Evolutionary conservation across 345 rosid species (phyloP).

Genomic region (Hypericum androsaemum): DNA sequence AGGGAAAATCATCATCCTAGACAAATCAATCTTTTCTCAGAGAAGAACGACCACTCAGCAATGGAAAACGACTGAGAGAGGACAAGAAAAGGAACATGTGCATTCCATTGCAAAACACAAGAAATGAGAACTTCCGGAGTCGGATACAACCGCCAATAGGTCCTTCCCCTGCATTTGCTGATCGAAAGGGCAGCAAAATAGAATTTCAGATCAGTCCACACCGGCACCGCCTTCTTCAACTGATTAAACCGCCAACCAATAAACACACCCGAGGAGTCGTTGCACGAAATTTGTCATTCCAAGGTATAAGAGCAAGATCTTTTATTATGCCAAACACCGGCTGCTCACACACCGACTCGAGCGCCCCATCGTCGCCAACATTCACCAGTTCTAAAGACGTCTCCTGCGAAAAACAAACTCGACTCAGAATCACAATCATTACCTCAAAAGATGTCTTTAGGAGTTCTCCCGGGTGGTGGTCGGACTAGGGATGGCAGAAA

Average conservation of each 20-base stretch:
- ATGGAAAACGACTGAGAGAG: too few species aligned
- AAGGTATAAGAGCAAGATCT: conserved; percentile 72
- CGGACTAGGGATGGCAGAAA: too few species aligned
- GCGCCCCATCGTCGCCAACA: conserved; percentile 67
- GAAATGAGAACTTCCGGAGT: conserved; percentile 96
- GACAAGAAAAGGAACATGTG: conserved; percentile 50
- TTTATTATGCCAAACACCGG: conserved; percentile 74
- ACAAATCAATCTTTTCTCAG: not conserved
- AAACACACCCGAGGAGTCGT: conserved; percentile 41
- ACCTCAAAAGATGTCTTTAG: too few species aligned
- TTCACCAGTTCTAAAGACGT: conserved; percentile 81
- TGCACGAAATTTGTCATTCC: conserved; percentile 38
- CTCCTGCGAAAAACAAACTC: conserved; percentile 45
- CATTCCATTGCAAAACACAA: conserved; percentile 88
- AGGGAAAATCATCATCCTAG: not conserved
- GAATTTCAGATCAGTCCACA: not conserved
- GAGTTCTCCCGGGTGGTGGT: too few species aligned
- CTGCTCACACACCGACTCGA: conserved; percentile 75
- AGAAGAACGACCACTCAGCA: not conserved
- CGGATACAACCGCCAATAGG: conserved; percentile 77
- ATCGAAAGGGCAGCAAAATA: conserved; percentile 13
- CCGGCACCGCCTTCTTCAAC: not conserved
- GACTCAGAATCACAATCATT: conserved; percentile 6
- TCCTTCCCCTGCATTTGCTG: conserved; percentile 63
- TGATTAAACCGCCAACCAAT: not conserved